Evolutionary conservation across 1,284 basidiomycete species (phyloP).

Genomic region (Boletus sp.): DNA sequence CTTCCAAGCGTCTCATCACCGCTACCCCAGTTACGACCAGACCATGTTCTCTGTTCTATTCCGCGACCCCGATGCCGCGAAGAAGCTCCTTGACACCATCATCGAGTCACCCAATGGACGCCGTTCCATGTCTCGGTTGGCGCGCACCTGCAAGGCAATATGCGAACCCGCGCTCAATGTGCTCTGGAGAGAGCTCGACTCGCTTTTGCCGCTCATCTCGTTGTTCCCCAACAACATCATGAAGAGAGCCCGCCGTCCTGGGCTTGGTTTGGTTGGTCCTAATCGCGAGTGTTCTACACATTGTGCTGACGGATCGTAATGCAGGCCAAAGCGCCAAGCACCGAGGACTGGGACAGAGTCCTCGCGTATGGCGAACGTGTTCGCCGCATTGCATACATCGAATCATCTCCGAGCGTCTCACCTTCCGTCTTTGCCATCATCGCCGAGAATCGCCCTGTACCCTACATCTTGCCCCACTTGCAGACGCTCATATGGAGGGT

Average conservation of each 20-base stretch:
- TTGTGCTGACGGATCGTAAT: slow-evolving; percentile 8
- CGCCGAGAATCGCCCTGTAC: slow-evolving; percentile 55
- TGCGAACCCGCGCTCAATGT: slow-evolving; percentile 67
- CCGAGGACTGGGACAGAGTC: slow-evolving; percentile 63
- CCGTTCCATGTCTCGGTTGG: slow-evolving; percentile 59
- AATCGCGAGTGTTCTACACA: slow-evolving; percentile 7
- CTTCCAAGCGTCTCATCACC: slow-evolving; percentile 33
- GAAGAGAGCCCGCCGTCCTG: slow-evolving; percentile 65
- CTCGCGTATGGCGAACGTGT: slow-evolving; percentile 63
- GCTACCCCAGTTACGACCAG: slow-evolving; percentile 45
- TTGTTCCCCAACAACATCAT: slow-evolving; percentile 63
- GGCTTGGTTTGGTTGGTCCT: slow-evolving; percentile 65
- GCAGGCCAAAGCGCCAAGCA: slow-evolving; percentile 56
- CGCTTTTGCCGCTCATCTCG: slow-evolving; percentile 63
- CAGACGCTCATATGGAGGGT: slow-evolving; percentile 66
- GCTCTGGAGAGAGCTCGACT: slow-evolving; percentile 75
- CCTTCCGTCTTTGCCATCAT: slow-evolving; percentile 62
- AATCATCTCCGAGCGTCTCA: slow-evolving; percentile 57
- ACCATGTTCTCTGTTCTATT: slow-evolving; percentile 55
- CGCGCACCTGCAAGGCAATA: slow-evolving; percentile 68
- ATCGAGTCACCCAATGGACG: slow-evolving; percentile 62
- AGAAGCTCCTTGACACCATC: slow-evolving; percentile 64
- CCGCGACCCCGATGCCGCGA: slow-evolving; percentile 57
- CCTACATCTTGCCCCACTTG: slow-evolving; percentile 65
- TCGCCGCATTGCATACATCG: slow-evolving; percentile 63